phyloP scores from a whole-genome alignment of 495 filamentous ascomycete species.

The Neurospora sp. region DNA sequence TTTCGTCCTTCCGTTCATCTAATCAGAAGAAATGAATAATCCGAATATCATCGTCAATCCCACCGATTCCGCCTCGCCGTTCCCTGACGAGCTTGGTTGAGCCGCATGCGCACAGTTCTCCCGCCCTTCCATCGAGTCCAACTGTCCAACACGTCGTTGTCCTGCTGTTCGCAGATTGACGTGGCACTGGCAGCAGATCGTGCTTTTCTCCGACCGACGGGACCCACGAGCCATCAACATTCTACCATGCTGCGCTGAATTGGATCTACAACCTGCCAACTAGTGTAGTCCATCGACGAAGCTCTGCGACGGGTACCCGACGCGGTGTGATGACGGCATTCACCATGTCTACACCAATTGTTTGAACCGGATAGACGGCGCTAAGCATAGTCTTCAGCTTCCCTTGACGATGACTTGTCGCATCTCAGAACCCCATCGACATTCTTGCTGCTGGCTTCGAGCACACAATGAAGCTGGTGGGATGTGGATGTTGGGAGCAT shows the following conservation, averaged over 20 bases:
- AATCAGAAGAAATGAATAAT: neutral
- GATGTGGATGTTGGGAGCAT: neutral
- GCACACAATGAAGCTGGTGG: neutral
- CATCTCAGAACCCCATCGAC: neutral
- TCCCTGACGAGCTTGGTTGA: neutral
- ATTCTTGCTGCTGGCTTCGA: neutral
- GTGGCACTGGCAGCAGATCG: neutral
- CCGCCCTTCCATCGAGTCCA: neutral
- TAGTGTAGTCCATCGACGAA: neutral
- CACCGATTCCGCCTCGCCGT: neutral
- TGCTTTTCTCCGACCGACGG: neutral
- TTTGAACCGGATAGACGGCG: neutral
- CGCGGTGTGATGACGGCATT: neutral
- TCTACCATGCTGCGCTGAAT: neutral
- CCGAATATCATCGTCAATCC: neutral
- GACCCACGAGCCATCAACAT: neutral
- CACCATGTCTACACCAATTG: neutral
- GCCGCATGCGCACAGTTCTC: neutral
- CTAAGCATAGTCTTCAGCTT: neutral
- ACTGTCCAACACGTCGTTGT: neutral
- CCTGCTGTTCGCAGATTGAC: neutral
- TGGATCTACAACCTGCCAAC: neutral
- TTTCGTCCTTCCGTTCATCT: no score
- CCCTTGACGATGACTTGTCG: neutral
- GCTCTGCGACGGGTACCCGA: neutral